Percentiles rank a stretch among this genome's conserved stretches.
phyloP scores from a whole-genome alignment of 495 filamentous ascomycete genomes.

The Hyaloscypha bicolor region DNA sequence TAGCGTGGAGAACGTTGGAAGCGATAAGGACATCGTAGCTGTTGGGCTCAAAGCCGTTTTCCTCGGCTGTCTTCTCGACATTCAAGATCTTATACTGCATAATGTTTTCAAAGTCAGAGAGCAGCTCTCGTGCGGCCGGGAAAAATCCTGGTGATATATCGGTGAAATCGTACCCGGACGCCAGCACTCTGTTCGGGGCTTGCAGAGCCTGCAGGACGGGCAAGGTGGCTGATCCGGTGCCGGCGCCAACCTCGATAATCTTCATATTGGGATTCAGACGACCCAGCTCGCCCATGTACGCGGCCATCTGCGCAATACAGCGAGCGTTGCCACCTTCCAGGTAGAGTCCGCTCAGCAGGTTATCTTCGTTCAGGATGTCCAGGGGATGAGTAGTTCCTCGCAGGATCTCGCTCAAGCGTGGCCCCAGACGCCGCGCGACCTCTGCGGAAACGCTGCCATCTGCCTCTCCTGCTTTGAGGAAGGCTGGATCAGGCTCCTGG shows the following conservation, averaged over 20 bases:
- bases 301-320: conserved; percentile 7
- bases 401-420: conserved; percentile 15
- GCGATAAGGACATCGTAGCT: conserved; percentile 56
- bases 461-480: too few relatives aligned
- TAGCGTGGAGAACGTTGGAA: conserved; percentile 56
- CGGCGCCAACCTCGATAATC: conserved; percentile 52
- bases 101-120: conserved; percentile 1
- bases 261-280: conserved; percentile 42
- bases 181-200: not conserved
- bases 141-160: conserved; percentile 58
- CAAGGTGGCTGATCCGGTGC: conserved; percentile 45
- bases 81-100: conserved; percentile 42
- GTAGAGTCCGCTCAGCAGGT: not conserved
- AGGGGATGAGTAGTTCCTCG: conserved; percentile 27
- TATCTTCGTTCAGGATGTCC: conserved; percentile 33
- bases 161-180: conserved; percentile 45
- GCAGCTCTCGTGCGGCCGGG: conserved; percentile 35
- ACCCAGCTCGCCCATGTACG: conserved; percentile 11
- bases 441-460: too few relatives aligned
- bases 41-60: conserved; percentile 49
- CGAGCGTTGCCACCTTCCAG: not conserved
- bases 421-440: conserved; percentile 10
- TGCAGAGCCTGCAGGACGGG: conserved; percentile 24
- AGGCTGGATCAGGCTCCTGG: too few relatives aligned
- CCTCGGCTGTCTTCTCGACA: conserved; percentile 44